phyloP scores from a whole-genome alignment of 2,329 filamentous ascomycete species.

The Aureobasidium sp. region DNA sequence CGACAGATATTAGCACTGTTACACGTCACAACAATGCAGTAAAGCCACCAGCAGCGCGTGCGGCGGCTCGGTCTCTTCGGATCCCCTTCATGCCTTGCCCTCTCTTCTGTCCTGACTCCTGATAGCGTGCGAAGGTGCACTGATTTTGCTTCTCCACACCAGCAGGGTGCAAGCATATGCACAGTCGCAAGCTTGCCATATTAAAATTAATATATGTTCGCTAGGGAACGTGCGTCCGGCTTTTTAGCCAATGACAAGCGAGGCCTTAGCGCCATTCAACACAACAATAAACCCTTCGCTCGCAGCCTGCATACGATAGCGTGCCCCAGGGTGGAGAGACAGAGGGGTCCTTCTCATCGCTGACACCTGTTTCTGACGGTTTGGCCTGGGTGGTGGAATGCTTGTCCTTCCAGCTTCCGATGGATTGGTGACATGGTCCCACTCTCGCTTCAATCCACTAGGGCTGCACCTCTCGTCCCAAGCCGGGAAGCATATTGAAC shows the following conservation, averaged over 20 bases:
- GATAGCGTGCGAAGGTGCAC: neutral
- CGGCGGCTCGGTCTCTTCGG: neutral
- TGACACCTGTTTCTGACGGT: neutral
- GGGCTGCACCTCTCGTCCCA: neutral
- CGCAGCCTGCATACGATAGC: slow-evolving; percentile 12
- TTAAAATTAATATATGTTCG: neutral
- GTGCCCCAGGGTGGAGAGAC: neutral
- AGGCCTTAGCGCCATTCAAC: neutral
- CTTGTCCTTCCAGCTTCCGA: neutral
- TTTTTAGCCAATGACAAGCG: slow-evolving; percentile 9
- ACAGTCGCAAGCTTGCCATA: neutral
- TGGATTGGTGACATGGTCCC: neutral
- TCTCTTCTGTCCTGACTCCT: neutral
- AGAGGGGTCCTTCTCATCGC: neutral
- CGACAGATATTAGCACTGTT: neutral
- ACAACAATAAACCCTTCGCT: neutral
- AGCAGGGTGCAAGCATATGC: neutral
- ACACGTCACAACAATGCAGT: neutral
- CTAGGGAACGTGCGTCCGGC: slow-evolving; percentile 9
- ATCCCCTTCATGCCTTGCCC: neutral
- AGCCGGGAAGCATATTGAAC: neutral
- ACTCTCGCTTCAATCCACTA: neutral
- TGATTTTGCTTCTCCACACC: neutral
- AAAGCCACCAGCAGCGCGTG: neutral
- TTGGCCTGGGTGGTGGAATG: neutral